Base-by-base conservation (phyloP, 768 basidiomycete genomes). In the Chalciporus chontae region DNA sequence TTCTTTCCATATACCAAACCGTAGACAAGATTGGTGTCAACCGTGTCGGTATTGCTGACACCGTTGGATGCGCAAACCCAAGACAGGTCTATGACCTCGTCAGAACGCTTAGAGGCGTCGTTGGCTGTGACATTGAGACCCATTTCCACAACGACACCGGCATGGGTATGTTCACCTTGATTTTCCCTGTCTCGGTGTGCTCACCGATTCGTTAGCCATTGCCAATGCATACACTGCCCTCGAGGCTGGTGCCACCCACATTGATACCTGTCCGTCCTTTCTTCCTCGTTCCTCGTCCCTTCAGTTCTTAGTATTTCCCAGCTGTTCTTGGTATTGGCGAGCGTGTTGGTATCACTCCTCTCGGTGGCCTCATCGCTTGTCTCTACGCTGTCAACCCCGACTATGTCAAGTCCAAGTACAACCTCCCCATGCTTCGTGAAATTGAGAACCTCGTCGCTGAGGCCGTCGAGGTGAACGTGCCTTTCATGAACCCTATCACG, bases 1-100 rank as follows among this genome's bases (percentile, higher is more conserved):
- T 99, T 40, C 79, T 99, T 38, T 94, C 92, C 18, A 97, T 99
- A 74, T 98, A 99, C 78, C 93, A 95, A 71, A 94, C 95, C 42
- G 96, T 99, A 43, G 96, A 99, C 76, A 97, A 97, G 78, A 93
- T 99, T 63, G 95, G 95, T 47, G 94, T 99, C 40, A 92, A 98
- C 77, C 84, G 96, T 54, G 96, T 99, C 56, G 96, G 96, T 66
- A 94, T 99, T 58, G 96, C 96, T 23, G 96, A 99, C 69, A 99
- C 96, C 11, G 96, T 99, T 56, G 96, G 96, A 19, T 99, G 96
- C 65, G 96, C 96, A 51, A 97, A 98, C 75, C 94, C 96, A 3
- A 77, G 96, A 60, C 96, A 99, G 68, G 96, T 98, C 5, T 99
- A 99, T 70, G 96, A 99, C 45, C 85, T 99, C 59, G 94, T 98